Conservation (phyloP, 495 filamentous ascomycete species). For the Pseudomonodictys pantanalensis region DNA sequence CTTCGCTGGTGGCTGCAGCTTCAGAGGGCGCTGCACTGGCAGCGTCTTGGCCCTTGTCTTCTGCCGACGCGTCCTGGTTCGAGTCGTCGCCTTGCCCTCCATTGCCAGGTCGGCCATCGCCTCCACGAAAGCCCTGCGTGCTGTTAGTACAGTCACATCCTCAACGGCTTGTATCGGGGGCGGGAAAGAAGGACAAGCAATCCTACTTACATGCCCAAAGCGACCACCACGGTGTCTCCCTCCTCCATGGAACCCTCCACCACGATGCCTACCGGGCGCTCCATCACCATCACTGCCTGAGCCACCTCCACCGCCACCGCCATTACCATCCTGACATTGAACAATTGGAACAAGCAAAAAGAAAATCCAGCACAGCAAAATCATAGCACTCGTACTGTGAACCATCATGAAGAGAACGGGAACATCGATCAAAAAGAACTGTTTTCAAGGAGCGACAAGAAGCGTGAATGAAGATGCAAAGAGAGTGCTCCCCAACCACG, state of each 20-base stretch:
- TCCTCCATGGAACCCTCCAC: not conserved
- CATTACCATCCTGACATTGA: not conserved
- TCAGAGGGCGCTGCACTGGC: too few relatives aligned
- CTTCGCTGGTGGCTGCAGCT: too few relatives aligned
- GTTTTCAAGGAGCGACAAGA: constrained; percentile 1
- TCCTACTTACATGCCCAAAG: not conserved
- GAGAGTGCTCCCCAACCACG: not conserved
- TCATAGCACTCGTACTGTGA: not conserved
- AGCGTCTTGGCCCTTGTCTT: too few relatives aligned
- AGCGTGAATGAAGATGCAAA: not conserved
- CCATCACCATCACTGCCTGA: not conserved
- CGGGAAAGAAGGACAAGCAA: not conserved
- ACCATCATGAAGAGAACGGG: constrained; percentile 12
- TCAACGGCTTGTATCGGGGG: too few relatives aligned
- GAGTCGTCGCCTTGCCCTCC: too few relatives aligned
- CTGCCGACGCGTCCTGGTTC: too few relatives aligned
- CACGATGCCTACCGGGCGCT: not conserved
- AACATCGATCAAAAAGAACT: not conserved
- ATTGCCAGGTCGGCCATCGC: not conserved
- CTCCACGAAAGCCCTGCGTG: not conserved
- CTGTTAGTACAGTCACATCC: too few relatives aligned
- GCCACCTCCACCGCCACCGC: not conserved
- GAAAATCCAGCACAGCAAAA: constrained; percentile 27
- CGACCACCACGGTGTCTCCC: not conserved
- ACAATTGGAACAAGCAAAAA: constrained; percentile 13